A percentile compares a stretch with the other conserved stretches of the same genome.
Evolutionary conservation across 306 rosid species (phyloP).

Genomic region (Pyrus betulifolia): DNA sequence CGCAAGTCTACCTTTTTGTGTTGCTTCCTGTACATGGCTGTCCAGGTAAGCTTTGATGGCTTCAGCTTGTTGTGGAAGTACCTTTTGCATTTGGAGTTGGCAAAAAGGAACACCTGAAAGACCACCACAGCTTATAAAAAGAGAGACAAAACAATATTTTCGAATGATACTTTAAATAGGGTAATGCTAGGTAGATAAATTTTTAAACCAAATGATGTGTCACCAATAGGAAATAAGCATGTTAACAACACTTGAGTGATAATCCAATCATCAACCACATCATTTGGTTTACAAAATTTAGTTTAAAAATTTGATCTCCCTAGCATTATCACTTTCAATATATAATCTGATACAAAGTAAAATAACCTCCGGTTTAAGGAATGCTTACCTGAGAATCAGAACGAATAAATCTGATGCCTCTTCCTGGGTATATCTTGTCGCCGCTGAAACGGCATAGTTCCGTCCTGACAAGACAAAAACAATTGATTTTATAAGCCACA

Average conservation of each 20-base stretch:
- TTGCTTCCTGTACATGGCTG: slow-evolving; percentile 85
- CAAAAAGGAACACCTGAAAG: slow-evolving; percentile 63
- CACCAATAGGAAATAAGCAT: too few species aligned
- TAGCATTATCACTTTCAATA: neutral
- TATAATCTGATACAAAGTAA: neutral
- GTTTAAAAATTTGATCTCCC: too few species aligned
- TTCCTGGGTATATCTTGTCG: slow-evolving; percentile 83
- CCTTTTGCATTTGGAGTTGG: slow-evolving; percentile 72
- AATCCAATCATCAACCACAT: too few species aligned
- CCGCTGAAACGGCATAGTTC: slow-evolving; percentile 90
- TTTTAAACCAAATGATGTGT: too few species aligned
- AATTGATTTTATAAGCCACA: neutral
- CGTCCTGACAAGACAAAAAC: slow-evolving; percentile 40
- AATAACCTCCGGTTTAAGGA: neutral
- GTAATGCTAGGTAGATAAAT: too few species aligned
- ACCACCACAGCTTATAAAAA: neutral
- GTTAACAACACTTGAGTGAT: too few species aligned
- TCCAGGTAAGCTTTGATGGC: slow-evolving; percentile 88
- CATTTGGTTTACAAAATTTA: too few species aligned
- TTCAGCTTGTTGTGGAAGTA: slow-evolving; percentile 72
- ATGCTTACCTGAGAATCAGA: slow-evolving; percentile 71
- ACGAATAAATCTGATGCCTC: slow-evolving; percentile 73
- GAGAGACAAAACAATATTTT: neutral
- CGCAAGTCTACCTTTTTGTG: slow-evolving; percentile 54
- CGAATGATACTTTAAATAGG: neutral